Evolutionary conservation across 1,284 basidiomycete genomes (phyloP).

Genomic region (Laetiporus sulphureus): DNA sequence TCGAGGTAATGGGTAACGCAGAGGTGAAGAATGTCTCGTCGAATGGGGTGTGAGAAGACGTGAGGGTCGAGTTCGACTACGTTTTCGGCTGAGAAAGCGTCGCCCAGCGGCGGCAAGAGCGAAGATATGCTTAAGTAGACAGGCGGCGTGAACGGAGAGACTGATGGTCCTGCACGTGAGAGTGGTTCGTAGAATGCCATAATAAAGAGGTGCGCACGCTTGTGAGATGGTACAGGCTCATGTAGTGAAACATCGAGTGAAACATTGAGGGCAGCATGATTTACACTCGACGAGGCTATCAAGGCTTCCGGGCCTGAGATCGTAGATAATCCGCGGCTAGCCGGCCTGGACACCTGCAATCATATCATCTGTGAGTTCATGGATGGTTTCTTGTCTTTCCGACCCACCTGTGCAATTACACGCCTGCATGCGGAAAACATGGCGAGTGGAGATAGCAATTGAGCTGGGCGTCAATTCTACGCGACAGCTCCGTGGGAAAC

Average conservation of each 20-base stretch:
- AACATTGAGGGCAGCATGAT: background rate
- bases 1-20: conserved; percentile 90
- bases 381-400: no score
- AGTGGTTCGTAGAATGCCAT: no score
- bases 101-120: conserved; percentile 40
- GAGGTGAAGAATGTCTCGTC: conserved; percentile 89
- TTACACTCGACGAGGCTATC: no score
- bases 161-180: no score
- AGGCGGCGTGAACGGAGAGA: conserved; percentile 34
- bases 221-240: no score
- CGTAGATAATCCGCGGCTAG: conserved; percentile 14
- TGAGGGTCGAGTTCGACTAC: conserved; percentile 74
- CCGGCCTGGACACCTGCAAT: conserved; percentile 9
- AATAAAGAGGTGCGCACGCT: no score
- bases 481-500: conserved; percentile 7
- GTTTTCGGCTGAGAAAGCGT: conserved; percentile 34
- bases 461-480: conserved; percentile 7
- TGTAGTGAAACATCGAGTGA: background rate
- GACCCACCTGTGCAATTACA: conserved; percentile 20
- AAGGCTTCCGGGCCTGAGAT: no score
- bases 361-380: no score
- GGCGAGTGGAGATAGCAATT: conserved; percentile 8
- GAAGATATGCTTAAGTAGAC: conserved; percentile 54
- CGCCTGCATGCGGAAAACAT: conserved; percentile 25
- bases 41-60: conserved; percentile 84